A percentile compares a stretch with the other conserved stretches of the same genome.
Conservation (phyloP, 352 stramenopile genomes). For the Pythium folliculosum region DNA sequence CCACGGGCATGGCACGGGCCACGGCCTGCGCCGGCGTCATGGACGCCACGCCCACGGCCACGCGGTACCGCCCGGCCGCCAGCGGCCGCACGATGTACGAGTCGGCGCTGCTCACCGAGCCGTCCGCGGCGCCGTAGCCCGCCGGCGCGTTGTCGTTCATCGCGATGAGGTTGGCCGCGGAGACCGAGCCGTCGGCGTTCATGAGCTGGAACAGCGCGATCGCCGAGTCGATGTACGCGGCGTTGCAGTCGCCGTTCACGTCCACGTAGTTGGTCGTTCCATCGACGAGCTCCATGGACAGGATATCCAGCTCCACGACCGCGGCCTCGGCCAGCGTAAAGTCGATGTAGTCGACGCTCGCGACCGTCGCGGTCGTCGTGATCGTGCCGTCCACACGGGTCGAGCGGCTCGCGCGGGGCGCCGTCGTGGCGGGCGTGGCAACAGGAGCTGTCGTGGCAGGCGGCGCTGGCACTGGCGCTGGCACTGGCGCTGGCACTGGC, state of each 20-base stretch:
- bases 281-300: slow-evolving; percentile 60
- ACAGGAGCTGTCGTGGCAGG: neutral
- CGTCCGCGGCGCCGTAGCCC: slow-evolving; percentile 48
- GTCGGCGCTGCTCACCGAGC: slow-evolving; percentile 54
- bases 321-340: slow-evolving; percentile 43
- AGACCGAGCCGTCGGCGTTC: slow-evolving; percentile 23
- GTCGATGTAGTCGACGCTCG: slow-evolving; percentile 69
- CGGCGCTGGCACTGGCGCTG: neutral
- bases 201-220: slow-evolving; percentile 54
- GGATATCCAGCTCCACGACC: slow-evolving; percentile 59
- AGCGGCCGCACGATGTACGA: slow-evolving; percentile 54
- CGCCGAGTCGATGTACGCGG: slow-evolving; percentile 60
- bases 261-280: slow-evolving; percentile 40
- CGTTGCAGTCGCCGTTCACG: slow-evolving; percentile 73
- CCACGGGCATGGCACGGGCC: slow-evolving; percentile 44
- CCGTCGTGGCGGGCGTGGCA: neutral
- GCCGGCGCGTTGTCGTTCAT: slow-evolving; percentile 51
- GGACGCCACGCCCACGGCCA: slow-evolving; percentile 56
- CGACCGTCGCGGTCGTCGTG: slow-evolving; percentile 49
- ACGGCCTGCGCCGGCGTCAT: slow-evolving; percentile 48
- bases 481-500: neutral
- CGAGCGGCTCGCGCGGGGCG: slow-evolving; percentile 9
- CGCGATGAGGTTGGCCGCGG: slow-evolving; percentile 29
- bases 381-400: slow-evolving; percentile 63
- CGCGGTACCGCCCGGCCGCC: slow-evolving; percentile 47